Conservation (phyloP, 1,284 basidiomycete genomes). For the Leccinum griseonigrum region DNA sequence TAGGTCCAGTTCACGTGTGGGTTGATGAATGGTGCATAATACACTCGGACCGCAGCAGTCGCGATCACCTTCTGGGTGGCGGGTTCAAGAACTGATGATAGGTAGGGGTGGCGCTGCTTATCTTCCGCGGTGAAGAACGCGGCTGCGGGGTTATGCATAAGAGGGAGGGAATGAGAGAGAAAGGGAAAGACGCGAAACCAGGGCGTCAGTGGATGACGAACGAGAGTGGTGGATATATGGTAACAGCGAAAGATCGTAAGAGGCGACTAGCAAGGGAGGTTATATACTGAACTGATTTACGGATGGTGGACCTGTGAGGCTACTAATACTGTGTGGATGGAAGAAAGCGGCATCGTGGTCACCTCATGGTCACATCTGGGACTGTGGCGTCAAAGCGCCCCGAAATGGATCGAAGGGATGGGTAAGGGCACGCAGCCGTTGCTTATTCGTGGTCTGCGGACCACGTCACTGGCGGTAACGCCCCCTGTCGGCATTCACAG, state of each 20-base stretch:
- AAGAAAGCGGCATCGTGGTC: conserved; percentile 35
- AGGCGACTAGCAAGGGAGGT: conserved; percentile 16
- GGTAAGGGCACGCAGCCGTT: conserved; percentile 29
- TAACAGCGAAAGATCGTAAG: conserved; percentile 16
- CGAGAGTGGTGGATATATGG: conserved; percentile 17
- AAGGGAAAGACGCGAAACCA: conserved; percentile 1
- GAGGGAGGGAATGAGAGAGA: not conserved
- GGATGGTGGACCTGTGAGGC: conserved; percentile 19
- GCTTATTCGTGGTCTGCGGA: conserved; percentile 12
- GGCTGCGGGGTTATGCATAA: conserved; percentile 31
- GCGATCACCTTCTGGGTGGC: conserved; percentile 35
- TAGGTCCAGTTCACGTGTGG: conserved; percentile 62
- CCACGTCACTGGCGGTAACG: conserved; percentile 17
- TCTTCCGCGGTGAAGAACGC: conserved; percentile 37
- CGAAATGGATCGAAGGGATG: conserved; percentile 29
- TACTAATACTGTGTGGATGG: conserved; percentile 18
- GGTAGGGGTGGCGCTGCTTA: conserved; percentile 38
- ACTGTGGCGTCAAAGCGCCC: conserved; percentile 32
- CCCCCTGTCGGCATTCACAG: conserved; percentile 19
- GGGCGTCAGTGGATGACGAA: conserved; percentile 14
- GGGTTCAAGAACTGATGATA: conserved; percentile 36
- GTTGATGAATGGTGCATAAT: conserved; percentile 51
- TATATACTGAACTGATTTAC: conserved; percentile 34
- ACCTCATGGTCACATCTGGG: conserved; percentile 31
- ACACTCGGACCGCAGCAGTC: conserved; percentile 42